Evolutionary conservation across 352 stramenopile species (phyloP).

Genomic region (Globisporangium mamillatum): DNA sequence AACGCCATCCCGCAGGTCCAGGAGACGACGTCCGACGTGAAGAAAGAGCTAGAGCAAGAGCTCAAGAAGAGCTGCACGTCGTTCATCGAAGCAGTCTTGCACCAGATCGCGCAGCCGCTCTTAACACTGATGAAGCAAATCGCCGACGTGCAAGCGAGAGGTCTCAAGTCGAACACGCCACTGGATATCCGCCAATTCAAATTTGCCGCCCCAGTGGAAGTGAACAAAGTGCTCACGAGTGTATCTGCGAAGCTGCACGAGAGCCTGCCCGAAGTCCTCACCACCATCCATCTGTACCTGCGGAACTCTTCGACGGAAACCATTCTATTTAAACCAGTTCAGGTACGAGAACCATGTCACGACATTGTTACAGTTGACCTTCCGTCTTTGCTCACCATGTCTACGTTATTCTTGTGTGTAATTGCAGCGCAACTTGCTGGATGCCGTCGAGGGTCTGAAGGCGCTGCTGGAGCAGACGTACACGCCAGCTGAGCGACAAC

Average conservation of each 20-base stretch:
- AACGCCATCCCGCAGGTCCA: conserved; percentile 77
- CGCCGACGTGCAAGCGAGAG: conserved; percentile 36
- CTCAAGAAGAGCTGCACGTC: conserved; percentile 77
- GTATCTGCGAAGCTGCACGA: conserved; percentile 43
- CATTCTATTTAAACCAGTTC: conserved; percentile 82
- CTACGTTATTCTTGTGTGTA: conserved; percentile 1
- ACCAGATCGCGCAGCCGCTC: conserved; percentile 57
- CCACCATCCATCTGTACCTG: conserved; percentile 73
- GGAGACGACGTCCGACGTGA: conserved; percentile 72
- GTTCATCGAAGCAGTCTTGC: conserved; percentile 75
- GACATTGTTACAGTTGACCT: neutral
- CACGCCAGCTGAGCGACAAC: conserved; percentile 39
- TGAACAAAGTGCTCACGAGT: conserved; percentile 44
- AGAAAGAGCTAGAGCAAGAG: conserved; percentile 75
- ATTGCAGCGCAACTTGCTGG: conserved; percentile 58
- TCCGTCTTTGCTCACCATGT: neutral
- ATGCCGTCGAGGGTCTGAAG: conserved; percentile 61
- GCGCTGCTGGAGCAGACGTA: conserved; percentile 61
- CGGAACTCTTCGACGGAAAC: conserved; percentile 76
- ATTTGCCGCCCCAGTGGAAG: conserved; percentile 36
- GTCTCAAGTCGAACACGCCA: conserved; percentile 25
- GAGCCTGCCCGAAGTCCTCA: conserved; percentile 35
- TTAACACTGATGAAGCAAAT: conserved; percentile 69
- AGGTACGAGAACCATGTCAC: conserved; percentile 33
- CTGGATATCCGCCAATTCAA: conserved; percentile 45